Percentiles rank a stretch among this genome's conserved stretches.
These are phyloP conservation scores for Arthonia radiata DNA, from an alignment of 495 filamentous ascomycete genomes.

Conservation along the genomic window DNA sequence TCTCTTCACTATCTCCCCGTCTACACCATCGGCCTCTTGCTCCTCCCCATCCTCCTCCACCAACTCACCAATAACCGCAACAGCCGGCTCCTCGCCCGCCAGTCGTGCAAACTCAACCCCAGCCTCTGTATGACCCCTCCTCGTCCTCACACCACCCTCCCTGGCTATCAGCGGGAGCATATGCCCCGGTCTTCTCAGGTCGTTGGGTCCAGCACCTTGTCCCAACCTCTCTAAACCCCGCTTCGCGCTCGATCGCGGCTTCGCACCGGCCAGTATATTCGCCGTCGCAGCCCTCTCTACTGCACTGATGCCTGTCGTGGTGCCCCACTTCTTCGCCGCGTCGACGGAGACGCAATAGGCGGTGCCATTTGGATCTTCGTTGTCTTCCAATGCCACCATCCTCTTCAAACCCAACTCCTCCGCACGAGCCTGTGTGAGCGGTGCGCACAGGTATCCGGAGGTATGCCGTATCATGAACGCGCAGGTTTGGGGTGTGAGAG, in stretches of 20 bases:
- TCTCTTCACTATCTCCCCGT: conserved; percentile 7
- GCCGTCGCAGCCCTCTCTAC: conserved; percentile 68
- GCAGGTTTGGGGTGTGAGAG: conserved; percentile 72
- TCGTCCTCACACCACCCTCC: conserved; percentile 52
- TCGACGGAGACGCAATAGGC: conserved; percentile 85
- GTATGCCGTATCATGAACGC: conserved; percentile 73
- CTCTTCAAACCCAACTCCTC: conserved; percentile 50
- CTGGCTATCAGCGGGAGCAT: conserved; percentile 65
- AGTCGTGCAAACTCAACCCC: conserved; percentile 18
- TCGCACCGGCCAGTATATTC: conserved; percentile 46
- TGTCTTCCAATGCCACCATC: conserved; percentile 46
- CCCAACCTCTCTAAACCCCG: no score
- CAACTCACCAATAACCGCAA: conserved; percentile 53
- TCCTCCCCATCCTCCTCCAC: conserved; percentile 30
- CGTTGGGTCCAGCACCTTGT: no score
- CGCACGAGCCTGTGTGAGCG: conserved; percentile 42
- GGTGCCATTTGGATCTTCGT: conserved; percentile 65
- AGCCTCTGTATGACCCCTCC: conserved; percentile 80
- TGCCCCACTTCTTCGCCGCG: conserved; percentile 15
- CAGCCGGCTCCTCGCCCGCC: conserved; percentile 39
- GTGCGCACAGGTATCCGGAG: conserved; percentile 77
- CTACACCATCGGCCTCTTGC: conserved; percentile 34
- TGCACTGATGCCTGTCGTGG: conserved; percentile 78
- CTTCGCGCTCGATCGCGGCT: no score
- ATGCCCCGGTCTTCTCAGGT: conserved; percentile 71